Conservation (phyloP, 129 eudicot genomes). For the Gnaphalium uliginosum region DNA sequence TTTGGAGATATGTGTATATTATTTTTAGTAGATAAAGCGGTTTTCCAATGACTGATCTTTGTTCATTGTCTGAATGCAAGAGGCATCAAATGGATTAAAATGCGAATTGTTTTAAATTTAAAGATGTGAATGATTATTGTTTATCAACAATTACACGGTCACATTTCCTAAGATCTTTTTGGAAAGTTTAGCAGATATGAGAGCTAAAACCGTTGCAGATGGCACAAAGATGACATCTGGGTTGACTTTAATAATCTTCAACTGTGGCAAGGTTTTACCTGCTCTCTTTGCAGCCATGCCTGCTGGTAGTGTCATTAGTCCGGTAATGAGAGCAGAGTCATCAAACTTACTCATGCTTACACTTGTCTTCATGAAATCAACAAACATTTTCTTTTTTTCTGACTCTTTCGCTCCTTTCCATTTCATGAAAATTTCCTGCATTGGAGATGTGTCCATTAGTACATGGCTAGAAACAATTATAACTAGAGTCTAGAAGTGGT, state of each 20-base stretch:
- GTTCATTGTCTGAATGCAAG: slow-evolving; percentile 5
- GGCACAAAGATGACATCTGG: slow-evolving; percentile 92
- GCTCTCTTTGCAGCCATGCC: slow-evolving; percentile 93
- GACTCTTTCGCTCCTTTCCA: slow-evolving; percentile 55
- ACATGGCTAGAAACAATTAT: background rate
- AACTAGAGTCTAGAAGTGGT: background rate
- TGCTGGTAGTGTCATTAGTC: slow-evolving; percentile 83
- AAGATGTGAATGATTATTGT: background rate
- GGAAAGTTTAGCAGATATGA: slow-evolving; percentile 79
- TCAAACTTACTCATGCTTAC: slow-evolving; percentile 63
- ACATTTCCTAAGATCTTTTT: slow-evolving; percentile 49
- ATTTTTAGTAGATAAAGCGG: slow-evolving; percentile 13
- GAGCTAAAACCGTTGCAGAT: slow-evolving; percentile 80
- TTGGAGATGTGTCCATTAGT: background rate
- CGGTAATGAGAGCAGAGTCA: slow-evolving; percentile 60
- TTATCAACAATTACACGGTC: slow-evolving; percentile 31
- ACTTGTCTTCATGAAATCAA: slow-evolving; percentile 59
- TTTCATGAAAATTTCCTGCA: slow-evolving; percentile 50
- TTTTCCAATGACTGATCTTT: background rate
- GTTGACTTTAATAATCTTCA: slow-evolving; percentile 60
- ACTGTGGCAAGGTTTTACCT: slow-evolving; percentile 73
- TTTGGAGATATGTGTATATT: slow-evolving; percentile 27
- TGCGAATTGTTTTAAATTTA: background rate
- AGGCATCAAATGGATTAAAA: background rate
- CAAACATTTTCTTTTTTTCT: slow-evolving; percentile 54